Evolutionary conservation across 2,329 filamentous ascomycete species (phyloP).

Genomic region (Knufia petricola): DNA sequence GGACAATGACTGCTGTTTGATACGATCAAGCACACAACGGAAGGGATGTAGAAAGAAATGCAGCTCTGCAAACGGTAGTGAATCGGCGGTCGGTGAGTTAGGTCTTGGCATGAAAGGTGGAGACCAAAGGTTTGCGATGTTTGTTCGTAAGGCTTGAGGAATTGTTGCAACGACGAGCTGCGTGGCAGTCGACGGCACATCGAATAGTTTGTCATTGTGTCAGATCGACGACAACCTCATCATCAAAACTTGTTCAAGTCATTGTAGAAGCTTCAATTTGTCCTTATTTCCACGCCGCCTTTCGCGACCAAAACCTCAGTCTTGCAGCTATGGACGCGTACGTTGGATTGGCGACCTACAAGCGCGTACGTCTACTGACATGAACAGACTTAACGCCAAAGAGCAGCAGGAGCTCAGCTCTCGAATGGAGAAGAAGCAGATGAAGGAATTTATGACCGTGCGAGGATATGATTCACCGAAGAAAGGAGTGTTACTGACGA

Average conservation of each 20-base stretch:
- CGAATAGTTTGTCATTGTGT: too few species aligned
- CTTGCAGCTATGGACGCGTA: conserved; percentile 17
- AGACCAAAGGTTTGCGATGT: not conserved
- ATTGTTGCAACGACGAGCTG: not conserved
- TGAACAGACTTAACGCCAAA: conserved; percentile 55
- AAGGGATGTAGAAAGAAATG: not conserved
- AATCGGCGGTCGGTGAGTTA: not conserved
- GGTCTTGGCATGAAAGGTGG: not conserved
- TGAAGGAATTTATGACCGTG: conserved; percentile 98
- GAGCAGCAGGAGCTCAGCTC: conserved; percentile 89
- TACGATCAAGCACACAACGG: not conserved
- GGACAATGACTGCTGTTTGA: not conserved
- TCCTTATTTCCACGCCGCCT: not conserved
- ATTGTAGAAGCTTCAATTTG: not conserved
- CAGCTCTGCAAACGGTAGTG: not conserved
- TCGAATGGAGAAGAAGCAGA: conserved; percentile 95
- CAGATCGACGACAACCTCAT: not conserved
- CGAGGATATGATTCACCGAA: conserved; percentile 28
- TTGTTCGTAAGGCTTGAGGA: not conserved
- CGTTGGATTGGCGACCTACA: not conserved
- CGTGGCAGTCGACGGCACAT: not conserved
- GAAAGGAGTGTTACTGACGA: conserved; percentile 10
- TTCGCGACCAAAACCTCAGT: not conserved
- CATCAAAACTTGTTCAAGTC: not conserved
- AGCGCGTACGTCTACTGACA: not conserved